Evolutionary conservation across 73 alveolate species (phyloP).

Genomic region (Paramecium sexaurelia): DNA sequence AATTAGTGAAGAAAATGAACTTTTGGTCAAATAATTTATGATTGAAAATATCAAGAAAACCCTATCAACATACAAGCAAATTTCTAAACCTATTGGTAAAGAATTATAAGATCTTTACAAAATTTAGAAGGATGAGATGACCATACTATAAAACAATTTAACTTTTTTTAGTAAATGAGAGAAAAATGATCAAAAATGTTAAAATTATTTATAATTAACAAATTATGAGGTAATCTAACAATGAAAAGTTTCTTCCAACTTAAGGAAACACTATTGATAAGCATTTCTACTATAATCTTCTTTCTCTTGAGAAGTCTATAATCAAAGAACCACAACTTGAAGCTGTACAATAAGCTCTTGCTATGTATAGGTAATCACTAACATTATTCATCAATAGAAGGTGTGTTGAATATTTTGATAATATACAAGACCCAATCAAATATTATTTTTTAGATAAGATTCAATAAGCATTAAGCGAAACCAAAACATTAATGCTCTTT

Average conservation of each 20-base stretch:
- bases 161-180: conserved; percentile 34
- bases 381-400: background rate
- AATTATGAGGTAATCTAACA: background rate
- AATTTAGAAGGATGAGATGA: background rate
- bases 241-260: background rate
- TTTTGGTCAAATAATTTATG: conserved; percentile 18
- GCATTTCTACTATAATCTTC: background rate
- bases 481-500: background rate
- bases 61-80: background rate
- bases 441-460: background rate
- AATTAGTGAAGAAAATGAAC: conserved; percentile 4
- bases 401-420: conserved; percentile 1
- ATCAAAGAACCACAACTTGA: background rate
- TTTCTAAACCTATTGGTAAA: background rate
- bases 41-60: background rate
- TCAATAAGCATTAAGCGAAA: background rate
- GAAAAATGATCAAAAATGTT: background rate
- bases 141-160: conserved; percentile 25
- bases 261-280: background rate
- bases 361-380: background rate
- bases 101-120: background rate
- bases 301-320: background rate
- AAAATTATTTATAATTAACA: conserved; percentile 1
- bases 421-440: background rate
- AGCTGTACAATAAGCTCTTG: background rate